Base-by-base conservation (phyloP, 495 filamentous ascomycete genomes). In the Aspergillus affinis region DNA sequence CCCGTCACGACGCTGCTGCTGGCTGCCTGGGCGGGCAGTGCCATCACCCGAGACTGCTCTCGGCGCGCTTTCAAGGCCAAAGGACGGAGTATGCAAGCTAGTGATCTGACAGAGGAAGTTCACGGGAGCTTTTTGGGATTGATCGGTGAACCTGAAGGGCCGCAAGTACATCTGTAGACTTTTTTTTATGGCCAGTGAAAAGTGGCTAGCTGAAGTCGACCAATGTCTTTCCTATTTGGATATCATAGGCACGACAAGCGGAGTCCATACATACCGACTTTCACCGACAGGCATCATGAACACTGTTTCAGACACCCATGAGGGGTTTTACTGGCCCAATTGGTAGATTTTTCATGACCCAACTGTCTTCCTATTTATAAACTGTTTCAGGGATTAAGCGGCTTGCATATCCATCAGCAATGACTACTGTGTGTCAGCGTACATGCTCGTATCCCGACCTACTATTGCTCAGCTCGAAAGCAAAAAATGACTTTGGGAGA, bases 101-200 rank as follows among this genome's bases (percentile, higher is more conserved):
- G 90, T 70, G 94, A 98, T 75, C 79, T 98, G 71, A 97, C 94
- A 2, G 91, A 92, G 32, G 87, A 97, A 74, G 91, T 98, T 23
- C 85, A 92, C 61, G 80, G 80, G 21, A 90, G 92, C 15, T 98
- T 97, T 72, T 68, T 89, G 66, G 87, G 86, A 58, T 64, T 97
- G 32, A 88, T 97, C 71, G 80, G 82, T 54, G 79, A 85, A 66
- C 81, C 77, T 7, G 78, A 82, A 53, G 74, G 58, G 41, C 76
- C 79, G 23, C 78, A 81, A 63, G 62, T 68, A 27, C 72, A 66
- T 48, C 71, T 78, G 20, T 78, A 75, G 65, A 23, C 50, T 52
- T 17, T 50, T 15, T 8, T 27, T n/a, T 49, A 10, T 49, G 18
- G 3, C 47, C 10, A 26, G 47, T 19, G 47, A 12, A 21, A 30